Conservation (phyloP, 495 filamentous ascomycete species). For the Aspergillus hancockii region DNA sequence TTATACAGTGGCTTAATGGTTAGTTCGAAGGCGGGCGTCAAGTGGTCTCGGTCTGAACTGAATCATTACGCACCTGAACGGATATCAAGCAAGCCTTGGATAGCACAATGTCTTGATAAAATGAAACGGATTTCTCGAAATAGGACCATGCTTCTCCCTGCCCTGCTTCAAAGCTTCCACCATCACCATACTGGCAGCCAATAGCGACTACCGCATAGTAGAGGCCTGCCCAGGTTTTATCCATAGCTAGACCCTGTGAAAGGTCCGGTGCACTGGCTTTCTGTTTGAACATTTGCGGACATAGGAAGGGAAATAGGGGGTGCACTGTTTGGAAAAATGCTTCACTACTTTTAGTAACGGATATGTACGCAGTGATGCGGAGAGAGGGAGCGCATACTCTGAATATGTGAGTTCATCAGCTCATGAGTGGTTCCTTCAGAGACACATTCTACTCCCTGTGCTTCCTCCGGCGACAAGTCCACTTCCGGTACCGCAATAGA, state of each 20-base stretch:
- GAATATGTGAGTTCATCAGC: too few relatives aligned
- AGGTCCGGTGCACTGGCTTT: conserved; percentile 2
- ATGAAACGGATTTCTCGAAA: conserved; percentile 17
- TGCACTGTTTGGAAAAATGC: conserved; percentile 22
- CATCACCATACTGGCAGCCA: conserved; percentile 24
- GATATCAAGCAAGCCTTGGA: conserved; percentile 15
- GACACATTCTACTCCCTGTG: too few relatives aligned
- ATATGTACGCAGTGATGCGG: too few relatives aligned
- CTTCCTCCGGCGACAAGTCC: too few relatives aligned
- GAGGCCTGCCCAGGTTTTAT: conserved; percentile 17
- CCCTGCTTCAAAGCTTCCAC: conserved; percentile 21
- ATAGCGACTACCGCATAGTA: conserved; percentile 24
- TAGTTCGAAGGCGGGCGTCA: too few relatives aligned
- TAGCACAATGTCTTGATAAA: conserved; percentile 15
- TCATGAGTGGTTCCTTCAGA: too few relatives aligned
- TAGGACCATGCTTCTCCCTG: conserved; percentile 19
- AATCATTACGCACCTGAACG: too few relatives aligned
- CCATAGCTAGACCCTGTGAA: conserved; percentile 1
- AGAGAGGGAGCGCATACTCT: too few relatives aligned
- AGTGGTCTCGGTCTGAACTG: too few relatives aligned
- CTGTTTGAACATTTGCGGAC: conserved; percentile 9
- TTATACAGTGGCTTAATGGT: too few relatives aligned
- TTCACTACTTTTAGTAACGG: conserved; percentile 1
- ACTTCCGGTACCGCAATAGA: neutral
- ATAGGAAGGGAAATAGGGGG: conserved; percentile 21